phyloP scores from a whole-genome alignment of 108 stramenopile genomes.

The Fragilariopsis cylindrus region DNA sequence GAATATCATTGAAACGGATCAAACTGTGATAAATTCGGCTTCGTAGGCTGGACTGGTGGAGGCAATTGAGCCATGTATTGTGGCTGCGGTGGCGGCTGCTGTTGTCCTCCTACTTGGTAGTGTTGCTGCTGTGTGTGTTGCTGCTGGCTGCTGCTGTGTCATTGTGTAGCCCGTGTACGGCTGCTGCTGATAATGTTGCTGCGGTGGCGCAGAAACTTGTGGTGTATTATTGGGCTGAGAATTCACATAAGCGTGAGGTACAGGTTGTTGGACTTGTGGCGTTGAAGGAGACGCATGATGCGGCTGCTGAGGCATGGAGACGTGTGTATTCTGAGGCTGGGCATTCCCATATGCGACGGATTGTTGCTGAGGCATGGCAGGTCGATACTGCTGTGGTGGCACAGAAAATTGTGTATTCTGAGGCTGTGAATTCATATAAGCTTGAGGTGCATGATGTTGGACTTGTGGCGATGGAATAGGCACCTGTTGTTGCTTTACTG shows the following conservation, averaged over 20 bases:
- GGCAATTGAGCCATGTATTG: conserved; percentile 8
- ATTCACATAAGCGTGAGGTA: neutral
- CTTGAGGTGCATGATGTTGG: neutral
- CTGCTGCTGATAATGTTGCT: conserved; percentile 9
- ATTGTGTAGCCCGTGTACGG: conserved; percentile 14
- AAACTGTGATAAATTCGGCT: conserved; percentile 35
- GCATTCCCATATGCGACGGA: neutral
- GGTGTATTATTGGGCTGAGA: neutral
- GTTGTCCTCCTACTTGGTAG: neutral
- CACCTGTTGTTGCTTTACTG: neutral
- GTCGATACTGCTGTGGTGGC: neutral
- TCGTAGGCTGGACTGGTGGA: conserved; percentile 20
- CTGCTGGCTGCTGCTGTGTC: conserved; percentile 10
- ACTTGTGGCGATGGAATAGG: neutral
- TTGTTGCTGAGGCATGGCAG: neutral
- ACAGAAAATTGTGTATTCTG: too few relatives aligned
- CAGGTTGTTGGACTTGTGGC: neutral
- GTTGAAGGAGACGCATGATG: conserved; percentile 5
- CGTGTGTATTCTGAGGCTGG: conserved; percentile 15
- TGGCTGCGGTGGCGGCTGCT: neutral
- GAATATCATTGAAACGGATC: conserved; percentile 33
- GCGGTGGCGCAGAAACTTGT: neutral
- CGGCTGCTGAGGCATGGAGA: neutral
- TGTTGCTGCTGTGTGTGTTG: conserved; percentile 2
- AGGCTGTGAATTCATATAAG: too few relatives aligned